These are phyloP conservation scores for Xylaria hypoxylon DNA, from an alignment of 2,329 filamentous ascomycete genomes.

Conservation along the genomic window DNA sequence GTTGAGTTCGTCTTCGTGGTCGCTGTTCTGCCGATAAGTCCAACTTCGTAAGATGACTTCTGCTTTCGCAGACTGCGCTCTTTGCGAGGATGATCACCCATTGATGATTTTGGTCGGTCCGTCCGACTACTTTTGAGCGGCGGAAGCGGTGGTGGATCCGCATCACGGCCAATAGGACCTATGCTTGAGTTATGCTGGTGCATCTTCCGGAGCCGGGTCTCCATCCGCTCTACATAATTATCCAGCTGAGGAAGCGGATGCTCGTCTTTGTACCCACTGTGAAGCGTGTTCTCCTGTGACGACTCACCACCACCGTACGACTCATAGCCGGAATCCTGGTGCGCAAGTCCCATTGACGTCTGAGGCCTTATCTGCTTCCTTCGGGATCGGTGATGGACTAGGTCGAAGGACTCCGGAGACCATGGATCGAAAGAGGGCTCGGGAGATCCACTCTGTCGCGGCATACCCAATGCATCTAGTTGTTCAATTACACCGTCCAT, in stretches of 20 bases:
- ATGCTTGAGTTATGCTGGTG: conserved; percentile 69
- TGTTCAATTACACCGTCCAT: conserved; percentile 99
- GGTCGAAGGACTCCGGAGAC: conserved; percentile 88
- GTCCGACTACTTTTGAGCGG: conserved; percentile 64
- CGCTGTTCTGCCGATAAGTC: conserved; percentile 79
- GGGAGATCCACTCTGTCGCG: conserved; percentile 66
- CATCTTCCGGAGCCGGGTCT: conserved; percentile 79
- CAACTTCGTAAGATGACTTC: conserved; percentile 84
- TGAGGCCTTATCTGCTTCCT: conserved; percentile 65
- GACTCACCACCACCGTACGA: conserved; percentile 66
- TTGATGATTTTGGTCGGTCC: conserved; percentile 70
- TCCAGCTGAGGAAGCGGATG: conserved; percentile 76
- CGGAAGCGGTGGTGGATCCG: conserved; percentile 47
- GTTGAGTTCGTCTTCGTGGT: conserved; percentile 91
- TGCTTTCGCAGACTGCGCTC: conserved; percentile 68
- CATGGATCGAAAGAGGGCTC: conserved; percentile 77
- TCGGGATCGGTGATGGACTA: conserved; percentile 59
- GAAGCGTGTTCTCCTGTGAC: conserved; percentile 60
- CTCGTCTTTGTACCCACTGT: conserved; percentile 59
- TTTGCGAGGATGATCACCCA: conserved; percentile 57
- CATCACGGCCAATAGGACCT: conserved; percentile 52
- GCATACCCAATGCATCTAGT: conserved; percentile 83
- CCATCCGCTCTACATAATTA: conserved; percentile 93
- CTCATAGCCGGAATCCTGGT: conserved; percentile 70
- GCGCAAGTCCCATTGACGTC: conserved; percentile 78